Percentiles rank a stretch among this genome's conserved stretches.
phyloP scores from a whole-genome alignment of 495 filamentous ascomycete species.

The Hyaloscypha bicolor region DNA sequence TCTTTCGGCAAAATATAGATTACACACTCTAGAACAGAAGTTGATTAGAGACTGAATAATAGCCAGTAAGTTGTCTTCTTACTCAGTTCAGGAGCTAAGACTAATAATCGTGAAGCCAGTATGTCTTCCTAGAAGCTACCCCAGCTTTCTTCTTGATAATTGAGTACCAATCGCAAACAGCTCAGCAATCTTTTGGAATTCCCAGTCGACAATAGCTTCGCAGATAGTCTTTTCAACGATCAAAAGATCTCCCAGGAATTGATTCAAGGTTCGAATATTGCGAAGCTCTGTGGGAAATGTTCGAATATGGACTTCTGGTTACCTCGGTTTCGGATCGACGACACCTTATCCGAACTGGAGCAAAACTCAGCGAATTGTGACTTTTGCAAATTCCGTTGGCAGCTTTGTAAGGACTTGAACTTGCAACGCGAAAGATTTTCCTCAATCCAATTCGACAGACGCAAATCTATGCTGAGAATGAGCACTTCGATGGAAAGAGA shows the following conservation, averaged over 20 bases:
- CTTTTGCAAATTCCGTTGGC: constrained; percentile 29
- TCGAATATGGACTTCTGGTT: constrained; percentile 6
- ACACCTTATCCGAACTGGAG: constrained; percentile 13
- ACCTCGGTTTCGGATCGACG: constrained; percentile 1
- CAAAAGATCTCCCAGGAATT: not conserved
- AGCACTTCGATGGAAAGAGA: constrained; percentile 7
- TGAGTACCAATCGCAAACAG: not conserved
- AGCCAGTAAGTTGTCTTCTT: constrained; percentile 1
- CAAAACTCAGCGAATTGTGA: constrained; percentile 12
- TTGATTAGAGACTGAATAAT: not conserved
- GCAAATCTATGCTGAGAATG: constrained; percentile 21
- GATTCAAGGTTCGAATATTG: not conserved
- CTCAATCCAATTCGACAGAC: constrained; percentile 20
- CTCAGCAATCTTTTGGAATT: constrained; percentile 11
- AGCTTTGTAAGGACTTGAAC: constrained; percentile 11
- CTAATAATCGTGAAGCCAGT: constrained; percentile 2
- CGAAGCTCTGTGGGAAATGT: constrained; percentile 1
- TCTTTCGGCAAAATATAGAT: not conserved
- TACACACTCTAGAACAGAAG: not conserved
- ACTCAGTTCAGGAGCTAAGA: constrained; percentile 2
- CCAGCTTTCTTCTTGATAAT: not conserved
- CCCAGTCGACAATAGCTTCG: constrained; percentile 21
- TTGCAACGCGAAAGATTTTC: not conserved
- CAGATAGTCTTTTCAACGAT: not conserved
- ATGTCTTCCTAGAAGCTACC: not conserved